Evolutionary conservation across 1,284 basidiomycete genomes (phyloP), one percentile per base, ranked within the genome.

Genomic region (Cronartium ribicola): DNA sequence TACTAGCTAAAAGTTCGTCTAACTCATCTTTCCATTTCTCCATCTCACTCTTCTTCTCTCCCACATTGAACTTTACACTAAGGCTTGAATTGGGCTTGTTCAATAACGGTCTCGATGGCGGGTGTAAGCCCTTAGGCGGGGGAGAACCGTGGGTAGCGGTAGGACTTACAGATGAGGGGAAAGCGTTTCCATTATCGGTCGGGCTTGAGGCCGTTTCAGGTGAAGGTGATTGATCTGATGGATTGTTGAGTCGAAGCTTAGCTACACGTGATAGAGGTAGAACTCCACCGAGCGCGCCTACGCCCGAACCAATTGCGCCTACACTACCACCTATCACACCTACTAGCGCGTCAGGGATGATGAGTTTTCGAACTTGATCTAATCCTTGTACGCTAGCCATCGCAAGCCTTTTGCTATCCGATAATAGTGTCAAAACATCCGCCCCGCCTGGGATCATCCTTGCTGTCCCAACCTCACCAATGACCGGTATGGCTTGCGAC

Each of bases 341-440:
- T 4, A 84, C 82, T 1, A 97, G 85, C 5, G 92, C 90, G 79
- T 96, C 94, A 11, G 94, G 94, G 4, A 95, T 84, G 79, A 98
- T 94, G 67, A 97, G 84, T 80, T 94, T 92, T 48, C 93, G 86
- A 73, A 97, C 83, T 76, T 88, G 87, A 82, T 96, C 94, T 65
- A 81, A 72, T 1, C 79, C 79, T 55, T 80, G 79, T 0, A 79
- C 79, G 17, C 92, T 91, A 0, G 93, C 93, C 11, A 90, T 90
- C 10, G 92, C 86, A 22, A 95, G 84, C 79, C 90, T 91, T 75
- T 90, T 88, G 3, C 91, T 66, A 43, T 74, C 71, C 5, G 65
- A 89, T 43, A 91, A 80, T 64, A 89, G 81, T 80, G 88, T 85
- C 71, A 72, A 86, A 8, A 22, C 63, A 8, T 40, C 41, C 20